A percentile compares a stretch with the other conserved stretches of the same genome.
These are phyloP conservation scores for Volvariella volvacea DNA, from an alignment of 1,284 basidiomycete genomes.

Conservation along the genomic window DNA sequence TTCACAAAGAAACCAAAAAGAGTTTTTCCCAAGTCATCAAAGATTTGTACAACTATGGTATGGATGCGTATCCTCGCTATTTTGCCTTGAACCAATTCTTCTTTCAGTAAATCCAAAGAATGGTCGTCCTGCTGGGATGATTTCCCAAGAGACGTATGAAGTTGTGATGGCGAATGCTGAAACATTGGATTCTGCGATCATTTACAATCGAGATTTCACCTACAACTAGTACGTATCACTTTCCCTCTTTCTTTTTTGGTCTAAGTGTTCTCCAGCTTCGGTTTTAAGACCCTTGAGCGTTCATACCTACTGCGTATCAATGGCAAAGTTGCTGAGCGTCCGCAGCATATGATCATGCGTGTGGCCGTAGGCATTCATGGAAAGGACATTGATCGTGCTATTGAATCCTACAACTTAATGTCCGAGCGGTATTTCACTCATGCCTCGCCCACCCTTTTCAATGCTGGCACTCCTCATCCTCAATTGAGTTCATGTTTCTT, in stretches of 20 bases:
- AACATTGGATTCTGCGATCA: conserved; percentile 87
- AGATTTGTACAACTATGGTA: conserved; percentile 88
- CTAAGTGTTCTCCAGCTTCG: conserved; percentile 63
- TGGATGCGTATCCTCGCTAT: no score
- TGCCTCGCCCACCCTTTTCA: conserved; percentile 97
- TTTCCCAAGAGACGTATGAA: conserved; percentile 84
- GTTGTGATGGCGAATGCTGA: conserved; percentile 82
- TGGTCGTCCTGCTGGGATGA: conserved; percentile 82
- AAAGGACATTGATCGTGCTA: conserved; percentile 78
- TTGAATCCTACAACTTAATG: conserved; percentile 95
- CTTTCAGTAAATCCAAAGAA: conserved; percentile 94
- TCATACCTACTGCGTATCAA: conserved; percentile 95
- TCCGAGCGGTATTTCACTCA: conserved; percentile 97
- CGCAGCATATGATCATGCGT: conserved; percentile 99
- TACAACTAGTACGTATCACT: conserved; percentile 71
- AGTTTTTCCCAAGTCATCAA: conserved; percentile 89
- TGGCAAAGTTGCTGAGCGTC: conserved; percentile 93
- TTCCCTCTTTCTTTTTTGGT: not conserved
- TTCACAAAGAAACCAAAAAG: conserved; percentile 99
- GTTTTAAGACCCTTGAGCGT: conserved; percentile 98
- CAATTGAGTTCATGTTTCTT: conserved; percentile 98
- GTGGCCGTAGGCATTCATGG: conserved; percentile 98
- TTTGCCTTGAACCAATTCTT: conserved; percentile 4
- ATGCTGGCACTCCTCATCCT: conserved; percentile 92
- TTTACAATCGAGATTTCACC: conserved; percentile 97